These are phyloP conservation scores for Dacryopinax spathularia DNA, from an alignment of 768 basidiomycete genomes.

Conservation along the genomic window DNA sequence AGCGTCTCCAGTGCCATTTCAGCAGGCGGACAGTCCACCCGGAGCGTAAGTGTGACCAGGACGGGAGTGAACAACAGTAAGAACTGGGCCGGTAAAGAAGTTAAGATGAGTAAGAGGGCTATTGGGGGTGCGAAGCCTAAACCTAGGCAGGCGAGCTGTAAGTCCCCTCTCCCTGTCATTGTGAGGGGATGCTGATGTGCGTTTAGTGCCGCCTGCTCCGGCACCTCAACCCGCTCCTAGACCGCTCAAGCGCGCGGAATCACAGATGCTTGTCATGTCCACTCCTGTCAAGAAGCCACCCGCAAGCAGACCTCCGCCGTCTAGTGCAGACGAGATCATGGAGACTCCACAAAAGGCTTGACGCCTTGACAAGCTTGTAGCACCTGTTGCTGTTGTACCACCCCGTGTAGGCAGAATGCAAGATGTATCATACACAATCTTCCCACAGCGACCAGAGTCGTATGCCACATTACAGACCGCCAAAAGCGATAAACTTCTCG, in stretches of 20 bases:
- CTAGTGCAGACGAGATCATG: not conserved
- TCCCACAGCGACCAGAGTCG: too few relatives aligned
- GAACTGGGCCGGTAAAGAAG: slow-evolving; percentile 1
- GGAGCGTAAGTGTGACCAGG: not conserved
- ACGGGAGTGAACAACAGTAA: slow-evolving; percentile 1
- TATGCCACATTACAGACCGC: slow-evolving; percentile 36
- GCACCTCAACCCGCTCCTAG: not conserved
- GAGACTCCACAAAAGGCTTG: slow-evolving; percentile 2
- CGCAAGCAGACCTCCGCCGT: not conserved
- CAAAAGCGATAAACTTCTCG: slow-evolving; percentile 66
- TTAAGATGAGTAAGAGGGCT: not conserved
- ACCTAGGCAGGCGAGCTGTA: not conserved
- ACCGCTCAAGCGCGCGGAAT: not conserved
- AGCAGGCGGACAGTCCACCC: not conserved
- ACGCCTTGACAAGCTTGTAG: too few relatives aligned
- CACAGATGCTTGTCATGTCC: not conserved
- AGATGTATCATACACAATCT: not conserved
- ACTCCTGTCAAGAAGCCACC: not conserved
- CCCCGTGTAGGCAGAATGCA: not conserved
- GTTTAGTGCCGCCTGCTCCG: not conserved
- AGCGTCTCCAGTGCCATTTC: not conserved
- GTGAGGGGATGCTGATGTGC: not conserved
- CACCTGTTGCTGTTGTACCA: too few relatives aligned
- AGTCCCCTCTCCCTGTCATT: not conserved
- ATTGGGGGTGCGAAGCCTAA: not conserved